Conservation (phyloP, 2,329 filamentous ascomycete species). For the Talaromyces sp. region DNA sequence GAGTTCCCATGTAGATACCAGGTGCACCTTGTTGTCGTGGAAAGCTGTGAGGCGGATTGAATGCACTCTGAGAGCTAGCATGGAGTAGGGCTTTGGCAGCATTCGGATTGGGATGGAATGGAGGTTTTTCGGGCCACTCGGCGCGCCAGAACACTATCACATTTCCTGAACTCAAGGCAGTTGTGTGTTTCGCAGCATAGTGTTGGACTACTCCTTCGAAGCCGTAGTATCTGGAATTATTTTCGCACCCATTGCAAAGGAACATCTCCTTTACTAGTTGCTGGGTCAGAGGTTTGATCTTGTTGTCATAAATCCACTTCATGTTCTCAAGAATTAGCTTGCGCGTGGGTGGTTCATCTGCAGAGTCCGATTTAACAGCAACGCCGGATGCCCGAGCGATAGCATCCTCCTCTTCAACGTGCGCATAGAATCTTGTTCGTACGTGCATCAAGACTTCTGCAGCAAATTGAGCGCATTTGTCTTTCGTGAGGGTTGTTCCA, state of each 20-base stretch:
- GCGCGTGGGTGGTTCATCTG: constrained; percentile 55
- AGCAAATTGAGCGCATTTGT: constrained; percentile 66
- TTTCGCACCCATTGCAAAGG: constrained; percentile 67
- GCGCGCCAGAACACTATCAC: constrained; percentile 75
- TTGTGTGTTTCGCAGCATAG: constrained; percentile 78
- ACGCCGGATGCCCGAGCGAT: constrained; percentile 48
- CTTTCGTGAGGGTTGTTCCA: constrained; percentile 61
- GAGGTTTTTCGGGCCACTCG: constrained; percentile 73
- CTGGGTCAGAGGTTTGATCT: constrained; percentile 68
- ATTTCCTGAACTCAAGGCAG: constrained; percentile 64
- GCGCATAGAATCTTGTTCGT: constrained; percentile 63
- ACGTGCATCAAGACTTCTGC: constrained; percentile 67
- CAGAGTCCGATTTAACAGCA: constrained; percentile 48
- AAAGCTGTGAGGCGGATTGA: constrained; percentile 21
- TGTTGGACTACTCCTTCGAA: constrained; percentile 80
- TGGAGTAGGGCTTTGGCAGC: constrained; percentile 41
- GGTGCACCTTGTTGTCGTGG: constrained; percentile 17
- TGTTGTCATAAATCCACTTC: constrained; percentile 79
- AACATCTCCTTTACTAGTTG: constrained; percentile 68
- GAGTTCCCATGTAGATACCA: constrained; percentile 21
- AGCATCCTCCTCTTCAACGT: constrained; percentile 54
- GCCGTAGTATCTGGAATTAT: constrained; percentile 64
- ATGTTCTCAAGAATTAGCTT: constrained; percentile 76
- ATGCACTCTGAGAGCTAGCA: constrained; percentile 28
- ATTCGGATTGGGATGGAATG: constrained; percentile 63